phyloP scores from a whole-genome alignment of 2,329 filamentous ascomycete genomes.

The Paraconiothyrium sp. region DNA sequence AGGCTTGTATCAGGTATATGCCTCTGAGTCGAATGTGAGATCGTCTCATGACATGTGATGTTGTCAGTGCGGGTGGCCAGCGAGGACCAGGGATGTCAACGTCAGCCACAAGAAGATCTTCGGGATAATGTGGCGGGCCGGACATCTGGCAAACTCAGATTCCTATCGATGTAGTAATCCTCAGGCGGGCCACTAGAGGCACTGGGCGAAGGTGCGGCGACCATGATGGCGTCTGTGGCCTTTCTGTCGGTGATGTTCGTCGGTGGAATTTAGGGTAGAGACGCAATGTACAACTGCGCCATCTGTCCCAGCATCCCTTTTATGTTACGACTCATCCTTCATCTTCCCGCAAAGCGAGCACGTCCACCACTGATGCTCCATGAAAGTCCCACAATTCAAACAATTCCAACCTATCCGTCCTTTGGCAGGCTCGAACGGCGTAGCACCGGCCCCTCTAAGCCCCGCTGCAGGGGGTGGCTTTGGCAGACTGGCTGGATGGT shows the following conservation, averaged over 20 bases:
- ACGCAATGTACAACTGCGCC: neutral
- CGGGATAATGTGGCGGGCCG: no score
- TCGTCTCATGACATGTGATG: neutral
- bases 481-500: constrained; percentile 37
- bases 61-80: neutral
- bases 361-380: constrained; percentile 73
- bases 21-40: neutral
- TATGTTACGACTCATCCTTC: constrained; percentile 55
- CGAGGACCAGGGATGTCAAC: no score
- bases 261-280: neutral
- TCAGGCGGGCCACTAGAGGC: neutral
- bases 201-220: neutral
- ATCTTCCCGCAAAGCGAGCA: constrained; percentile 68
- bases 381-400: constrained; percentile 66
- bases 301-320: neutral
- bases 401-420: constrained; percentile 69
- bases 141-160: no score
- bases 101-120: no score
- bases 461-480: constrained; percentile 42
- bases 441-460: constrained; percentile 40
- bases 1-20: constrained; percentile 4
- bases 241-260: neutral
- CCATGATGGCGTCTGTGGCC: neutral
- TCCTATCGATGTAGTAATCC: neutral
- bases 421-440: constrained; percentile 54